Evolutionary conservation across 108 stramenopile species (phyloP).

Genomic region (Schizochytrium sp.): DNA sequence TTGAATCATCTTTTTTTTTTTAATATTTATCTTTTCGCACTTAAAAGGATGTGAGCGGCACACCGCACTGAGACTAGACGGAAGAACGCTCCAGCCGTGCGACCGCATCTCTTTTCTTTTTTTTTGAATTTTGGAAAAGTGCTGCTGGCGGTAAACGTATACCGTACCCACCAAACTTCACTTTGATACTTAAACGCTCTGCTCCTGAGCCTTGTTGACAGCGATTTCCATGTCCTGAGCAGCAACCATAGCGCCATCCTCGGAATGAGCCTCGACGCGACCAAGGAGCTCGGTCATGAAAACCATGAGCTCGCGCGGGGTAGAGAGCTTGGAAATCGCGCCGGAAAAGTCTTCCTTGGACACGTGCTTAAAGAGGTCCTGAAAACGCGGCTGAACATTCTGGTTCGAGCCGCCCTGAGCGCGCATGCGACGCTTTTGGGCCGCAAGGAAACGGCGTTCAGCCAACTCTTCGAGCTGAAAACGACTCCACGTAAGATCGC

Average conservation of each 20-base stretch:
- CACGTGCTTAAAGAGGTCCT: background rate
- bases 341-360: constrained; percentile 6
- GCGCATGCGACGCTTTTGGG: background rate
- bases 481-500: background rate
- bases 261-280: background rate
- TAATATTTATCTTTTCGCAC: too few relatives aligned
- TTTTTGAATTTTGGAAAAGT: too few relatives aligned
- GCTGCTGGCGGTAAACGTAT: too few relatives aligned
- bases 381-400: background rate
- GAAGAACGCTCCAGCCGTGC: too few relatives aligned
- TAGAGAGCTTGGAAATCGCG: constrained; percentile 7
- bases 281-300: constrained; percentile 13
- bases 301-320: constrained; percentile 12
- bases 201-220: constrained; percentile 13
- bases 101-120: too few relatives aligned
- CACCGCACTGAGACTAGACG: too few relatives aligned
- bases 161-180: too few relatives aligned
- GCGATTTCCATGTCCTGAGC: constrained; percentile 11
- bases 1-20: too few relatives aligned
- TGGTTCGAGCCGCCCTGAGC: background rate
- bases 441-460: background rate
- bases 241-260: constrained; percentile 1
- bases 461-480: constrained; percentile 8
- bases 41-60: too few relatives aligned
- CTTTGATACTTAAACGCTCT: background rate